Evolutionary conservation across 176 grass and related monocot genomes (phyloP).

Genomic region (Aegilops speltoides): DNA sequence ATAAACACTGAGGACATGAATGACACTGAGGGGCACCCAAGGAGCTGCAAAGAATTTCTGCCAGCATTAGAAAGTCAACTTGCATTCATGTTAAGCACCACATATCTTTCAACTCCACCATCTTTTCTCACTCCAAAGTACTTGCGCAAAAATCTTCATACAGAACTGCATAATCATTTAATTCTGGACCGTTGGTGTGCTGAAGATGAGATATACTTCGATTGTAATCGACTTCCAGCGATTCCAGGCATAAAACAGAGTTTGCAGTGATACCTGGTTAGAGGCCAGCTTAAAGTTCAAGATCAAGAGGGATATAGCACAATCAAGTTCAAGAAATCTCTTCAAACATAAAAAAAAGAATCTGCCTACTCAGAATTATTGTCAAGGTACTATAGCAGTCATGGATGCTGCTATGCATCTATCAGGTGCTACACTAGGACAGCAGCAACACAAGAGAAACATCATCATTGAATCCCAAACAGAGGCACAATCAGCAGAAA

Average conservation of each 20-base stretch:
- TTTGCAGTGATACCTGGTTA: conserved; percentile 37
- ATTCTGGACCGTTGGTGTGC: not conserved
- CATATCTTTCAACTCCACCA: conserved; percentile 4
- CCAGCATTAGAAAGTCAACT: conserved; percentile 40
- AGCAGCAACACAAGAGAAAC: too few relatives aligned
- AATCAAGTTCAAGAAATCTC: too few relatives aligned
- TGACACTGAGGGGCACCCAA: conserved; percentile 39
- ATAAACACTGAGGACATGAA: not conserved
- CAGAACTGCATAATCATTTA: not conserved
- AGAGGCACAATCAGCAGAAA: too few relatives aligned
- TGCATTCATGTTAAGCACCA: conserved; percentile 37
- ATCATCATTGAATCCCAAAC: too few relatives aligned
- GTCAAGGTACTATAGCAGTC: too few relatives aligned
- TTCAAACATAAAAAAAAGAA: too few relatives aligned
- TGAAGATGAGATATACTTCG: conserved; percentile 21
- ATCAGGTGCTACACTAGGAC: too few relatives aligned
- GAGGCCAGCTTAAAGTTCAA: conserved; percentile 8
- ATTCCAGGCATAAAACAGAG: conserved; percentile 52
- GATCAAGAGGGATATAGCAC: too few relatives aligned
- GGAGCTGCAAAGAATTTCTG: conserved; percentile 51
- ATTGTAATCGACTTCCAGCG: not conserved
- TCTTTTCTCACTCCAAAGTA: too few relatives aligned
- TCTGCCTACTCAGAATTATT: too few relatives aligned
- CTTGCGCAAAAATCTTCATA: too few relatives aligned
- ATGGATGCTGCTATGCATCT: too few relatives aligned